phyloP scores from a whole-genome alignment of 495 filamentous ascomycete species.

The Amorphotheca resinae region DNA sequence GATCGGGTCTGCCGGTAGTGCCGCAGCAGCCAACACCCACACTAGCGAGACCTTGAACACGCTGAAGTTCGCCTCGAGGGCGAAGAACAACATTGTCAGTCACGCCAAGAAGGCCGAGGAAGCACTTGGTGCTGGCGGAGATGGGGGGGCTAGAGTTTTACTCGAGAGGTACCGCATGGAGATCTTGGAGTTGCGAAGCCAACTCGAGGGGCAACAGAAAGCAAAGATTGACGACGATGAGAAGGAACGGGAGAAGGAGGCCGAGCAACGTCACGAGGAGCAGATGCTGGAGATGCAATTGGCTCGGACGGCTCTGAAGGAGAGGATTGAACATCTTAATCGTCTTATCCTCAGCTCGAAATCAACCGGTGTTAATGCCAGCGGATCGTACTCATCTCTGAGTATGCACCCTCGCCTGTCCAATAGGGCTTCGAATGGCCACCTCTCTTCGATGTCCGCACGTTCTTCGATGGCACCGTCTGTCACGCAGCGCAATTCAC shows the following conservation, averaged over 20 bases:
- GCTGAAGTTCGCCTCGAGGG: slow-evolving; percentile 88
- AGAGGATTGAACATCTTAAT: slow-evolving; percentile 95
- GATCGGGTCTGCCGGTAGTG: slow-evolving; percentile 53
- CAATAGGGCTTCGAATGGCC: slow-evolving; percentile 29
- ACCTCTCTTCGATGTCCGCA: slow-evolving; percentile 38
- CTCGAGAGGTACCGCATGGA: slow-evolving; percentile 92
- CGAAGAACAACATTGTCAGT: slow-evolving; percentile 95
- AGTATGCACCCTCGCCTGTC: slow-evolving; percentile 57
- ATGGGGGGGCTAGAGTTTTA: slow-evolving; percentile 74
- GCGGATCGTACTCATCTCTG: slow-evolving; percentile 57
- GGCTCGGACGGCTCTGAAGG: slow-evolving; percentile 87
- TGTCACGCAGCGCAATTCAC: slow-evolving; percentile 41
- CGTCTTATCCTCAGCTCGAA: slow-evolving; percentile 91
- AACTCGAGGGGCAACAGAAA: slow-evolving; percentile 69
- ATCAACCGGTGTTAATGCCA: slow-evolving; percentile 79
- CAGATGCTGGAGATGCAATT: slow-evolving; percentile 98
- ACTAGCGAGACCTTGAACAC: slow-evolving; percentile 88
- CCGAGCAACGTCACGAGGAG: slow-evolving; percentile 79
- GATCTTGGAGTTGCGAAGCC: slow-evolving; percentile 66
- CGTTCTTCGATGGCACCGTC: slow-evolving; percentile 66
- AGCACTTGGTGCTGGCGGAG: slow-evolving; percentile 59
- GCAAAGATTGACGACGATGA: slow-evolving; percentile 56
- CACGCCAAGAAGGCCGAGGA: slow-evolving; percentile 95
- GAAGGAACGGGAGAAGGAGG: slow-evolving; percentile 64
- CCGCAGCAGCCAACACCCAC: slow-evolving; percentile 51